These are phyloP conservation scores for Cruciata laevipes DNA, from an alignment of 257 asterid genomes.

Conservation along the genomic window DNA sequence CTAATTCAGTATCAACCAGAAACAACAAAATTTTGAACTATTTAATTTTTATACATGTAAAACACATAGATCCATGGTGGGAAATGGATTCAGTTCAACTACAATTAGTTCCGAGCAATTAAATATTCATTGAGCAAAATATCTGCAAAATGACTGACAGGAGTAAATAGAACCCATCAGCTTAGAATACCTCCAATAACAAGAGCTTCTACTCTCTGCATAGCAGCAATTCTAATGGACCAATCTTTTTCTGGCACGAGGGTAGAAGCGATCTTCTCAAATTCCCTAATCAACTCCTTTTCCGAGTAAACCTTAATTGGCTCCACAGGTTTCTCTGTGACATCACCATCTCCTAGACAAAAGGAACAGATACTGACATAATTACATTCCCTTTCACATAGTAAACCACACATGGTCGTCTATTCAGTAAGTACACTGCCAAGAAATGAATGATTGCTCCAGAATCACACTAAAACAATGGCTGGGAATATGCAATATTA, in stretches of 20 bases:
- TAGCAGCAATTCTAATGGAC: conserved; percentile 89
- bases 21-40: background rate
- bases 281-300: conserved; percentile 90
- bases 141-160: too few relatives aligned
- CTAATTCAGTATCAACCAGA: background rate
- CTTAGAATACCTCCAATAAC: conserved; percentile 77
- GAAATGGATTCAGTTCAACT: too few relatives aligned
- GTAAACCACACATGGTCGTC: background rate
- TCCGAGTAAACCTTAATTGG: conserved; percentile 92
- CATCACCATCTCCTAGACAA: conserved; percentile 76
- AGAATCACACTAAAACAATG: background rate
- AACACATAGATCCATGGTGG: background rate
- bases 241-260: conserved; percentile 98
- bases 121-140: background rate
- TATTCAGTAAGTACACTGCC: background rate
- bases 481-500: background rate
- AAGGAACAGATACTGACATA: conserved; percentile 1
- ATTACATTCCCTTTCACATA: background rate
- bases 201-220: conserved; percentile 96
- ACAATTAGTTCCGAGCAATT: background rate
- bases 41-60: background rate
- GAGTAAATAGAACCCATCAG: background rate
- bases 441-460: too few relatives aligned
- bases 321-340: conserved; percentile 84
- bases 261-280: conserved; percentile 83